Evolutionary conservation across 2,329 filamentous ascomycete species (phyloP).

Genomic region (Paecilomyces dactylethromorphus): DNA sequence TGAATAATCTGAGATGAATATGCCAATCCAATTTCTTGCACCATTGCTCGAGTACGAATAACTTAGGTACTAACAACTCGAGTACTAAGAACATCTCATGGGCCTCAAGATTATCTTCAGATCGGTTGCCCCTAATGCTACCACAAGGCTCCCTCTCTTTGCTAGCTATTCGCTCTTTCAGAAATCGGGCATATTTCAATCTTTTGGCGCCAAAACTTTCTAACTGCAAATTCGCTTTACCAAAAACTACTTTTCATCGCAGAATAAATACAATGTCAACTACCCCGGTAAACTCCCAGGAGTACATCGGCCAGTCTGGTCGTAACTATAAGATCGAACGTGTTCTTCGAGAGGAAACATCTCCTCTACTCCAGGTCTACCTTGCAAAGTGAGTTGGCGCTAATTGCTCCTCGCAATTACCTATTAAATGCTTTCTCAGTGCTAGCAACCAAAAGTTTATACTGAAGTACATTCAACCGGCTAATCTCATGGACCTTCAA

Average conservation of each 20-base stretch:
- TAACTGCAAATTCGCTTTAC: background rate
- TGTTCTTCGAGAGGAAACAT: slow-evolving; percentile 12
- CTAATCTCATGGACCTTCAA: slow-evolving; percentile 10
- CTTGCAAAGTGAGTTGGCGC: slow-evolving; percentile 9
- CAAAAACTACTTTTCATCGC: slow-evolving; percentile 7
- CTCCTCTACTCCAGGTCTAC: slow-evolving; percentile 8
- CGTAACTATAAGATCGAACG: slow-evolving; percentile 11
- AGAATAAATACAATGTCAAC: slow-evolving; percentile 10
- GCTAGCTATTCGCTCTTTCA: background rate
- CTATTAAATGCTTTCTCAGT: slow-evolving; percentile 9
- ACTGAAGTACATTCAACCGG: slow-evolving; percentile 10
- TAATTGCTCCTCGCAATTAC: background rate
- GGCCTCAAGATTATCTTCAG: background rate
- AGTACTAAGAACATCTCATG: background rate
- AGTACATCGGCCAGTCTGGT: slow-evolving; percentile 12
- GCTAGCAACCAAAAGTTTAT: slow-evolving; percentile 11
- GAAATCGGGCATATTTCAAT: slow-evolving; percentile 5
- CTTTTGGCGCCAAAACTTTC: background rate
- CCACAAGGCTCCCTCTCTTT: slow-evolving; percentile 4
- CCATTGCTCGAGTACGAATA: background rate
- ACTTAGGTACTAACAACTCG: too few species aligned
- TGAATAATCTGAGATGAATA: too few species aligned
- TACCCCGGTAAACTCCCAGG: background rate
- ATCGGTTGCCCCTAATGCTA: slow-evolving; percentile 6
- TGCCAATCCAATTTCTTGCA: background rate